phyloP scores from a whole-genome alignment of 2,329 filamentous ascomycete genomes.

The Graphium sp. region DNA sequence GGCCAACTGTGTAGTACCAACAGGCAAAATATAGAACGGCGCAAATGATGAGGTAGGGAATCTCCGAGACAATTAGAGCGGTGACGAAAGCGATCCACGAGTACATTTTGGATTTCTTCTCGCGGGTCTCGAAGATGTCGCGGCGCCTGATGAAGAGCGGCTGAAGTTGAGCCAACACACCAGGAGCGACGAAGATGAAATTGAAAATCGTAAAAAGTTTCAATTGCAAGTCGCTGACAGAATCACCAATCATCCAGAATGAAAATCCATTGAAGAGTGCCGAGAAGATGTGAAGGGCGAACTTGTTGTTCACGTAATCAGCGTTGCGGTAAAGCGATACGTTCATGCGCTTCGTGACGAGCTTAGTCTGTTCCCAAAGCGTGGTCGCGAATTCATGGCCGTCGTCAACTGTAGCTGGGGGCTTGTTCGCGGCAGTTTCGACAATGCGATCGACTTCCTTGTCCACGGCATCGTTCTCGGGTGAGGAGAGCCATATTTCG shows the following conservation, averaged over 20 bases:
- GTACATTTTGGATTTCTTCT: slow-evolving; percentile 46
- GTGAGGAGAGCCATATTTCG: slow-evolving; percentile 51
- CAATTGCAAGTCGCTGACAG: slow-evolving; percentile 31
- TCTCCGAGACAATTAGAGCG: slow-evolving; percentile 48
- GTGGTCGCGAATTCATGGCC: slow-evolving; percentile 59
- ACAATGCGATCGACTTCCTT: slow-evolving; percentile 49
- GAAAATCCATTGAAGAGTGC: slow-evolving; percentile 45
- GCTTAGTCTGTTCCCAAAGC: slow-evolving; percentile 42
- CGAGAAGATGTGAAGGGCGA: slow-evolving; percentile 34
- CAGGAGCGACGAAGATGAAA: slow-evolving; percentile 44
- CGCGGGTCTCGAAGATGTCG: slow-evolving; percentile 39
- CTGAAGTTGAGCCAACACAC: slow-evolving; percentile 40
- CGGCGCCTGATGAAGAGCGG: slow-evolving; percentile 39
- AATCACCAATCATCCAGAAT: slow-evolving; percentile 40
- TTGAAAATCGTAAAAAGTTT: slow-evolving; percentile 44
- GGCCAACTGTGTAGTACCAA: slow-evolving; percentile 33
- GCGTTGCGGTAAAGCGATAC: slow-evolving; percentile 47
- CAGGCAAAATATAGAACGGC: slow-evolving; percentile 49
- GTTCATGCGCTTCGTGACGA: slow-evolving; percentile 48
- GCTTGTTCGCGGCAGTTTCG: slow-evolving; percentile 28
- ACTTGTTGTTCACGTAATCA: slow-evolving; percentile 49
- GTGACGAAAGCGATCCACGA: slow-evolving; percentile 49
- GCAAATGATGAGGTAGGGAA: slow-evolving; percentile 51
- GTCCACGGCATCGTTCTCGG: slow-evolving; percentile 36
- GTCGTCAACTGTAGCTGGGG: slow-evolving; percentile 21